Percentiles rank a stretch among this genome's conserved stretches.
These are phyloP conservation scores for Fennellomyces sp. DNA, from an alignment of 371 early-diverging fungal genomes.

Conservation along the genomic window DNA sequence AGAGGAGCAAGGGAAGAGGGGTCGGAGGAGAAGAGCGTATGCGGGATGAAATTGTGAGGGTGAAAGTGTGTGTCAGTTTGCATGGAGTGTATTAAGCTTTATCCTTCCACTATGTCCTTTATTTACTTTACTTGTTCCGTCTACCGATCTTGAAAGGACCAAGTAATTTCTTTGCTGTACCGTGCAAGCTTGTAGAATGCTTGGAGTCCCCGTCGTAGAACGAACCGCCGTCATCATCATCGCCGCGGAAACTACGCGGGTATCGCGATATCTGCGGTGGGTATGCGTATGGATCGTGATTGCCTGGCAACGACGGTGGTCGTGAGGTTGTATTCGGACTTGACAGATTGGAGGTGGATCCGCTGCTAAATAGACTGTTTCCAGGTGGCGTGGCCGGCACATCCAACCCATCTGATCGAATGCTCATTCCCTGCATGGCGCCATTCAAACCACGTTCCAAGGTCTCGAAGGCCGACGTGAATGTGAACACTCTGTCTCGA, in stretches of 20 bases:
- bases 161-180: conserved; percentile 16
- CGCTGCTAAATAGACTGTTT: conserved; percentile 16
- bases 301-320: conserved; percentile 11
- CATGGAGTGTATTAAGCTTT: background rate
- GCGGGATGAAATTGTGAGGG: background rate
- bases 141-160: conserved; percentile 16
- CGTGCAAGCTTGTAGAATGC: conserved; percentile 13
- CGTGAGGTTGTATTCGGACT: conserved; percentile 15
- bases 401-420: conserved; percentile 28
- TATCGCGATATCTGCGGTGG: conserved; percentile 11
- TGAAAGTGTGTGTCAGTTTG: background rate
- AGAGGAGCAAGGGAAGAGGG: background rate
- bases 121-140: conserved; percentile 12
- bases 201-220: conserved; percentile 16
- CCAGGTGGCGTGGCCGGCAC: conserved; percentile 11
- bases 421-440: conserved; percentile 20
- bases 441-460: conserved; percentile 38
- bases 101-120: background rate
- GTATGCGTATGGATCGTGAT: conserved; percentile 4
- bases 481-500: conserved; percentile 49
- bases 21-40: background rate
- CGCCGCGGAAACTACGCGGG: conserved; percentile 13
- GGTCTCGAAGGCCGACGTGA: conserved; percentile 55
- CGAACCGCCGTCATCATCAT: conserved; percentile 9
- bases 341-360: conserved; percentile 15